Conservation (phyloP, 2,329 filamentous ascomycete genomes). For the Trichoderma lentiforme region DNA sequence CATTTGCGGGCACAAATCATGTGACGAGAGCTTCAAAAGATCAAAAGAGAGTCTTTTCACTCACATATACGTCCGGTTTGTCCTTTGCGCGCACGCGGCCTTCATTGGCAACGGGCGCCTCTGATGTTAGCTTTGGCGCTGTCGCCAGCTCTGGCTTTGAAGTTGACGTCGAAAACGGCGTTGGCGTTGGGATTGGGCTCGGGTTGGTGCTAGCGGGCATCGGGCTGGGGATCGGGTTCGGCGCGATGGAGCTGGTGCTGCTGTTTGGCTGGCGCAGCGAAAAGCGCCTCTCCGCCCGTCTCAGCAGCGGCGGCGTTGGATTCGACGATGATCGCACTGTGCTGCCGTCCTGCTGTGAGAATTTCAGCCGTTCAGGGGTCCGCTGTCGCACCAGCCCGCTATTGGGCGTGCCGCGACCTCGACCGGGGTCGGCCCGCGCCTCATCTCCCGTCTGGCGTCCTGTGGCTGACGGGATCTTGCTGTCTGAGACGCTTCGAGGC, state of each 20-base stretch:
- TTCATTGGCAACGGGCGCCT: slow-evolving; percentile 77
- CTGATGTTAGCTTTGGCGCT: slow-evolving; percentile 12
- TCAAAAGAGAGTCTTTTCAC: slow-evolving; percentile 44
- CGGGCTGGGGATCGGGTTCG: not conserved
- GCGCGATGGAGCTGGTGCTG: not conserved
- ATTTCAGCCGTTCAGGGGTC: slow-evolving; percentile 52
- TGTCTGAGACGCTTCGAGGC: slow-evolving; percentile 39
- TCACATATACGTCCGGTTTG: slow-evolving; percentile 93
- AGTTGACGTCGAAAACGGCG: not conserved
- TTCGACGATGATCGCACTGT: slow-evolving; percentile 32
- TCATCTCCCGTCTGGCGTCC: not conserved
- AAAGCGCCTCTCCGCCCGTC: slow-evolving; percentile 63
- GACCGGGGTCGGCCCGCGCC: slow-evolving; percentile 25
- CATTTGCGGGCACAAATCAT: slow-evolving; percentile 17
- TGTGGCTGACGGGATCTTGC: slow-evolving; percentile 14
- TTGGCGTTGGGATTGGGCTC: not conserved
- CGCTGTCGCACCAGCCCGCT: slow-evolving; percentile 49
- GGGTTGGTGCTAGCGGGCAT: not conserved
- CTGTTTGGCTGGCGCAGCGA: slow-evolving; percentile 37
- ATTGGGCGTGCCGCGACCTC: slow-evolving; percentile 41
- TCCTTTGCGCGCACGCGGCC: slow-evolving; percentile 78
- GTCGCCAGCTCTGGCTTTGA: not conserved
- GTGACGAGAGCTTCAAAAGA: slow-evolving; percentile 21
- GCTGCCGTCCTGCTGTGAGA: slow-evolving; percentile 46
- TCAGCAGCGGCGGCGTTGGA: slow-evolving; percentile 63